Conservation (phyloP, 768 basidiomycete species). For the Amanita pallidorosea region DNA sequence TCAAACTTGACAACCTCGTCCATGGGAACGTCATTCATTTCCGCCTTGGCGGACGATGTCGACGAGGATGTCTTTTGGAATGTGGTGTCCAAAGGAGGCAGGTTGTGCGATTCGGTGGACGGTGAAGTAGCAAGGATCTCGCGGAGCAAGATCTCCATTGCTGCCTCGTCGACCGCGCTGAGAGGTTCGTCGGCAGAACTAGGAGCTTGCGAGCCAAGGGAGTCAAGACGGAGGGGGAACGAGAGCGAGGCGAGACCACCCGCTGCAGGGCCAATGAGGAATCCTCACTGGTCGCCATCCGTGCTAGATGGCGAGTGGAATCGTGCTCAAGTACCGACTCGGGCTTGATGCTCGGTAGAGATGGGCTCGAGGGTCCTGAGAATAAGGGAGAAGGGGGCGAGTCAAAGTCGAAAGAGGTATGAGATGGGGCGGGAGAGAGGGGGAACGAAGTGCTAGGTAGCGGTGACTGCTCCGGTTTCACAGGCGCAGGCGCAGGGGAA, state of each 20-base stretch:
- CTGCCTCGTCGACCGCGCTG: constrained; percentile 38
- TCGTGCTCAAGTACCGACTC: constrained; percentile 25
- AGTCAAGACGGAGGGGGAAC: constrained; percentile 10
- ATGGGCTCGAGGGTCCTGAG: constrained; percentile 8
- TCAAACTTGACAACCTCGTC: constrained; percentile 4
- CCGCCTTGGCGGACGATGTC: constrained; percentile 7
- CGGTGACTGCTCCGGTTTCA: constrained; percentile 12
- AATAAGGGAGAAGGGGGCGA: constrained; percentile 22
- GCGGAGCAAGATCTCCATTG: constrained; percentile 60
- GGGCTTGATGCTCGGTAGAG: constrained; percentile 15
- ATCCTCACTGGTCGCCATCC: constrained; percentile 78
- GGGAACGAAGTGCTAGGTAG: constrained; percentile 25
- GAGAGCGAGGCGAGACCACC: constrained; percentile 48
- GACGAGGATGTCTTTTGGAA: constrained; percentile 10
- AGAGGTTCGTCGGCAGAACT: constrained; percentile 6
- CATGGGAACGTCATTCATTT: not conserved
- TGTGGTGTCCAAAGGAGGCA: constrained; percentile 14
- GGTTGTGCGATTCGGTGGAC: constrained; percentile 15
- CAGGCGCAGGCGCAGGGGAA: constrained; percentile 21
- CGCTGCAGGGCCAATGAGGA: constrained; percentile 84
- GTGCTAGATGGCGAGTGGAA: constrained; percentile 96
- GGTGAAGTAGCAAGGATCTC: constrained; percentile 56
- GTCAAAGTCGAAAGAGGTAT: constrained; percentile 22
- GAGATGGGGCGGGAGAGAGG: constrained; percentile 24
- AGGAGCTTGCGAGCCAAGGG: constrained; percentile 14